These are phyloP conservation scores for Cajanus cajan DNA, from an alignment of 306 rosid species.

Conservation along the genomic window DNA sequence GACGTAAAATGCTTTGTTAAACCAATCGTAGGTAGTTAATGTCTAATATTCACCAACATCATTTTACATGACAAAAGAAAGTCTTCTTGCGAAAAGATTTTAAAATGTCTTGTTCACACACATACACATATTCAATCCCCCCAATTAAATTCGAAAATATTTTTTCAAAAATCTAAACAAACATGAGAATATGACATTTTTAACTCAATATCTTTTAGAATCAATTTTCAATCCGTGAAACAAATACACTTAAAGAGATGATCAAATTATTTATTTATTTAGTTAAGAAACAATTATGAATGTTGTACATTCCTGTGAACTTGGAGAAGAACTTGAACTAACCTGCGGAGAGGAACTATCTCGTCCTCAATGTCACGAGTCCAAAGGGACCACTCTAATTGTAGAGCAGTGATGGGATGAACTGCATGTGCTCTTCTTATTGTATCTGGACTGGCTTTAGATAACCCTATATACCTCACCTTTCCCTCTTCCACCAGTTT, in stretches of 20 bases:
- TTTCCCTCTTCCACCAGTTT: constrained; percentile 78
- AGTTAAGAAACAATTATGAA: neutral
- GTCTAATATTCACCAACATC: no score
- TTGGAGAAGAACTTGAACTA: neutral
- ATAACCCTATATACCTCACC: constrained; percentile 61
- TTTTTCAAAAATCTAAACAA: no score
- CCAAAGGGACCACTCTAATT: constrained; percentile 16
- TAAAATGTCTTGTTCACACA: no score
- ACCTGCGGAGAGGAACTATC: constrained; percentile 34
- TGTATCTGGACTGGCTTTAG: constrained; percentile 73
- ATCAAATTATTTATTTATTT: neutral
- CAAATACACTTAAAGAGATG: neutral
- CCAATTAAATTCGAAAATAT: no score
- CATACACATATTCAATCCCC: no score
- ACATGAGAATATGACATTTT: no score
- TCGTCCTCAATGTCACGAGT: constrained; percentile 14
- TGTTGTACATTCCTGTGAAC: neutral
- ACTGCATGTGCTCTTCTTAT: constrained; percentile 2
- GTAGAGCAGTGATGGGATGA: neutral
- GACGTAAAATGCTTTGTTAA: no score
- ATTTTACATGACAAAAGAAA: no score
- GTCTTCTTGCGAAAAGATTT: no score
- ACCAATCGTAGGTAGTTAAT: no score
- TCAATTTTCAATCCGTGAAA: no score
- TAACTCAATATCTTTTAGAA: no score